Conservation (phyloP, 768 basidiomycete species). For the Psilocybe cyanescens region DNA sequence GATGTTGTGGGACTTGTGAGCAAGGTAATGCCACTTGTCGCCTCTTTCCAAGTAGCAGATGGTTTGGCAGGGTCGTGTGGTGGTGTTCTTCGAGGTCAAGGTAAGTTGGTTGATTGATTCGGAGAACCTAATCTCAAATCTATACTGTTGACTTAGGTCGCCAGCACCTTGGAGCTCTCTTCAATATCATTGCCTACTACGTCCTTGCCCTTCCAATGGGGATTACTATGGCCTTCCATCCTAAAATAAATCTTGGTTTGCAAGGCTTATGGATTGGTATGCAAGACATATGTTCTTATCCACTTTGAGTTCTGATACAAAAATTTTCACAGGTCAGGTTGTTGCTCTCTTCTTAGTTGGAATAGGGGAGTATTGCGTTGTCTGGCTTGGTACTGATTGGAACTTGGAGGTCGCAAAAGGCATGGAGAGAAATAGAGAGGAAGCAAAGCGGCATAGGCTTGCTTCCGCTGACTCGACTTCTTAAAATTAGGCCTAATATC, state of each 20-base stretch:
- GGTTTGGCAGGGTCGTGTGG: slow-evolving; percentile 66
- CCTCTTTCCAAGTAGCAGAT: slow-evolving; percentile 82
- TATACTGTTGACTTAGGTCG: slow-evolving; percentile 43
- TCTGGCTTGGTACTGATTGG: slow-evolving; percentile 68
- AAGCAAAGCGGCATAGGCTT: slow-evolving; percentile 35
- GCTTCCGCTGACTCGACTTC: neutral
- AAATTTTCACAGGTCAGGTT: slow-evolving; percentile 58
- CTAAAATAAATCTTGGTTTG: slow-evolving; percentile 47
- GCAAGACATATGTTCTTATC: slow-evolving; percentile 18
- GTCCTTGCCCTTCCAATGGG: slow-evolving; percentile 80
- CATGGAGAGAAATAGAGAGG: slow-evolving; percentile 49
- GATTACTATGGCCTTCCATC: slow-evolving; percentile 69
- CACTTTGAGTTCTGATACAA: neutral
- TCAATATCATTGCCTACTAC: slow-evolving; percentile 81
- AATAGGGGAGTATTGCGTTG: slow-evolving; percentile 64
- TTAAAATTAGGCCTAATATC: neutral
- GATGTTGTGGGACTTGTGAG: slow-evolving; percentile 64
- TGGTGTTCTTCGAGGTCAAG: slow-evolving; percentile 82
- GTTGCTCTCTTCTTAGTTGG: slow-evolving; percentile 76
- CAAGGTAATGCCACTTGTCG: slow-evolving; percentile 73
- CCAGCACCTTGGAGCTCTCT: slow-evolving; percentile 74
- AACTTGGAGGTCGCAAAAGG: slow-evolving; percentile 59
- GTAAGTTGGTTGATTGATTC: slow-evolving; percentile 32
- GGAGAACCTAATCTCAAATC: neutral
- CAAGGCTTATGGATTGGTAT: slow-evolving; percentile 82